These are phyloP conservation scores for Tremellales sp. DNA, from an alignment of 1,284 basidiomycete species.

Conservation along the genomic window DNA sequence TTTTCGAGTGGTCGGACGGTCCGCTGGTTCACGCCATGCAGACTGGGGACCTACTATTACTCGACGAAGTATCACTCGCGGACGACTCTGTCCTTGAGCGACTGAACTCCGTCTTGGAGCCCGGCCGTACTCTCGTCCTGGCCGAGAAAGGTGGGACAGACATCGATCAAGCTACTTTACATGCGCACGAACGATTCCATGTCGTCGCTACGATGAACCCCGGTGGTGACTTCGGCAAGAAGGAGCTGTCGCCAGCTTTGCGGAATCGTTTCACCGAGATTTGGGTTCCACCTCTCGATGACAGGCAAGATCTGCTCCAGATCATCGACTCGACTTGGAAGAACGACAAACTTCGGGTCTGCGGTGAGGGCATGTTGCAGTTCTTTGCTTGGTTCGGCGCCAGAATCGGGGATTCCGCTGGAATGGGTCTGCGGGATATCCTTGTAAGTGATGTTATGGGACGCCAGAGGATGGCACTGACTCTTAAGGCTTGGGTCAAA, in stretches of 20 bases:
- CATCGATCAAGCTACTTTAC: slow-evolving; percentile 63
- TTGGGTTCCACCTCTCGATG: slow-evolving; percentile 88
- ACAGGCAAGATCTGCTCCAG: slow-evolving; percentile 68
- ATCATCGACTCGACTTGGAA: slow-evolving; percentile 76
- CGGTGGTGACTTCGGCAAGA: slow-evolving; percentile 98
- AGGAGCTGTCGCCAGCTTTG: slow-evolving; percentile 93
- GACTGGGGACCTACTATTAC: slow-evolving; percentile 75
- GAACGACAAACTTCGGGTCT: slow-evolving; percentile 56
- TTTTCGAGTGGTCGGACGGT: slow-evolving; percentile 97
- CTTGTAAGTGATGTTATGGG: slow-evolving; percentile 59
- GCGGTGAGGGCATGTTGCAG: slow-evolving; percentile 66
- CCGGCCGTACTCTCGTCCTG: slow-evolving; percentile 80
- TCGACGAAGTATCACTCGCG: slow-evolving; percentile 96
- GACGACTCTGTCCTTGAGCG: slow-evolving; percentile 98
- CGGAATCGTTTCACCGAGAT: slow-evolving; percentile 99
- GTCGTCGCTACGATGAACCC: slow-evolving; percentile 99
- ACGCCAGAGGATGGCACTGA: slow-evolving; percentile 6
- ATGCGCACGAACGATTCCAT: slow-evolving; percentile 69
- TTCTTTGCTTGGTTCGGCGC: slow-evolving; percentile 78
- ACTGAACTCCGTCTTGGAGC: slow-evolving; percentile 93
- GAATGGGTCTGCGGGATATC: slow-evolving; percentile 81
- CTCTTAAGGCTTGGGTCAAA: slow-evolving; percentile 77
- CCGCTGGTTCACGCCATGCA: slow-evolving; percentile 91
- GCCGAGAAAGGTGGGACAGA: slow-evolving; percentile 85
- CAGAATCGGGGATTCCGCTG: slow-evolving; percentile 57